A percentile compares a stretch with the other conserved stretches of the same genome.
Evolutionary conservation across 1,284 basidiomycete genomes (phyloP).

Genomic region (Mycena citricolor): DNA sequence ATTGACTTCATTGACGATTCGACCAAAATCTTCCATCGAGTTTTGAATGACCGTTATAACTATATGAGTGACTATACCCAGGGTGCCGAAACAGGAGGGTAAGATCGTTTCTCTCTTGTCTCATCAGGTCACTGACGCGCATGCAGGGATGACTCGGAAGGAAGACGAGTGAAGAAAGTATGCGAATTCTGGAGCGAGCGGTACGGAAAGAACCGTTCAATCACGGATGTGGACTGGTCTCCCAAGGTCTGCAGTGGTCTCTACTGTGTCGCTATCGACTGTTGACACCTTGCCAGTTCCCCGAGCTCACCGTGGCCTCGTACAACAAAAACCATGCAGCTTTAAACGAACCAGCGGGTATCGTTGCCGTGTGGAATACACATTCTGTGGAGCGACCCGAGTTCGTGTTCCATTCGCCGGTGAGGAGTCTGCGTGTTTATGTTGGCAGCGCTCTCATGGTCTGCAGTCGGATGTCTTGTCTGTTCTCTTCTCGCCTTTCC

Average conservation of each 20-base stretch:
- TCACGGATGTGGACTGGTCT: slow-evolving; percentile 98
- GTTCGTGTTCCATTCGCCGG: slow-evolving; percentile 97
- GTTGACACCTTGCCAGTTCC: slow-evolving; percentile 61
- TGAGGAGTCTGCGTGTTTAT: slow-evolving; percentile 34
- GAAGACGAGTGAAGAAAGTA: slow-evolving; percentile 81
- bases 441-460: slow-evolving; percentile 10
- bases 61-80: slow-evolving; percentile 95
- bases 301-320: slow-evolving; percentile 90
- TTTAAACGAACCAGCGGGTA: slow-evolving; percentile 91
- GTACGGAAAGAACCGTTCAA: slow-evolving; percentile 86
- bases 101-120: slow-evolving; percentile 30
- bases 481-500: slow-evolving; percentile 95
- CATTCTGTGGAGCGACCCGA: slow-evolving; percentile 94
- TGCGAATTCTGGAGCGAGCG: slow-evolving; percentile 90
- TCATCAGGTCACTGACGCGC: slow-evolving; percentile 5
- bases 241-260: slow-evolving; percentile 64
- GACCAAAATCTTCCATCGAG: slow-evolving; percentile 94
- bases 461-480: slow-evolving; percentile 92
- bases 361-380: slow-evolving; percentile 97
- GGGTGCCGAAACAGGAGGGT: slow-evolving; percentile 75
- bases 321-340: slow-evolving; percentile 96
- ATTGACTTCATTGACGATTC: slow-evolving; percentile 91
- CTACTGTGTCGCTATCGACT: background rate
- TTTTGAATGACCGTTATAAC: slow-evolving; percentile 95
- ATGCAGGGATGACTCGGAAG: slow-evolving; percentile 83